Evolutionary conservation across 257 asterid species (phyloP).

Genomic region (Nicotiana attenuata): DNA sequence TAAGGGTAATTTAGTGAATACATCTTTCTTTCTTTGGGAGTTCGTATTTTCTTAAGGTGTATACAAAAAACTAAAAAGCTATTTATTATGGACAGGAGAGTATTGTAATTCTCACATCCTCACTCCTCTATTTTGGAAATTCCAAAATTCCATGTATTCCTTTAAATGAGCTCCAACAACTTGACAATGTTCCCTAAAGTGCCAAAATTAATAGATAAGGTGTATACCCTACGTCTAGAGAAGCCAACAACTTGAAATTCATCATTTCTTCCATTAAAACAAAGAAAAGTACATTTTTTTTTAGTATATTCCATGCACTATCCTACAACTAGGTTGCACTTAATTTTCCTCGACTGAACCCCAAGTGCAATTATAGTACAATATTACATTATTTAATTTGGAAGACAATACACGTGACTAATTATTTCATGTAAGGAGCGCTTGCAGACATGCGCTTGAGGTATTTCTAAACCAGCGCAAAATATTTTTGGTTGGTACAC

Average conservation of each 20-base stretch:
- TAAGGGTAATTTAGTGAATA: too few species aligned
- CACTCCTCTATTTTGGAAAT: not conserved
- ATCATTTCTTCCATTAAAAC: not conserved
- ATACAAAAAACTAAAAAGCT: accelerated
- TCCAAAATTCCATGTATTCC: not conserved
- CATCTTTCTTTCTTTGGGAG: too few species aligned
- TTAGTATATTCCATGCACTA: not conserved
- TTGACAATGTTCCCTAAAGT: not conserved
- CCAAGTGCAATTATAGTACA: not conserved
- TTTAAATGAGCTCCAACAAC: not conserved
- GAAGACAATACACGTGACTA: too few species aligned
- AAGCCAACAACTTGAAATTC: not conserved
- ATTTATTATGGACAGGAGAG: too few species aligned
- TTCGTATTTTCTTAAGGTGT: too few species aligned
- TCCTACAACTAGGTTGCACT: not conserved
- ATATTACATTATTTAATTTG: not conserved
- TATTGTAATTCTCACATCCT: not conserved
- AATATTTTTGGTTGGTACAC: too few species aligned
- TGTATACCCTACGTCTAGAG: not conserved
- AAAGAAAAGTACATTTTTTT: not conserved
- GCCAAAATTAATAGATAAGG: not conserved
- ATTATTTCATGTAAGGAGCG: too few species aligned
- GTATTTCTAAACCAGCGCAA: too few species aligned
- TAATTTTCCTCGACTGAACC: not conserved
- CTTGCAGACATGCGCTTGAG: too few species aligned